Conservation (phyloP, 306 rosid genomes). For the Vigna reflexopilosa region DNA sequence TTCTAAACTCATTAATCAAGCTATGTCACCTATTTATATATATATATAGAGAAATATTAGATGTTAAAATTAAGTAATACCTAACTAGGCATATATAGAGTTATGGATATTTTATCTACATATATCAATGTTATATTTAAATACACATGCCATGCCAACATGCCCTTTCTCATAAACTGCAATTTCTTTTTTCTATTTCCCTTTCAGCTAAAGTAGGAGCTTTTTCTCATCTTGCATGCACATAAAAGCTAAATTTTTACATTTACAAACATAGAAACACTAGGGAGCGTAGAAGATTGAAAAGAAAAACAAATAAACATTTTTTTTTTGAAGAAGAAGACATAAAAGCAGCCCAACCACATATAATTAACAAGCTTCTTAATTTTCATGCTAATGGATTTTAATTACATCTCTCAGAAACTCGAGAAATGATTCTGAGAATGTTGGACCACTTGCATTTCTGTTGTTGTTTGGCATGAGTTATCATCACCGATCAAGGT, state of each 20-base stretch:
- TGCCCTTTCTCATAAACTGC: constrained; percentile 27
- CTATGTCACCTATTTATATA: neutral
- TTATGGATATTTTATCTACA: constrained; percentile 18
- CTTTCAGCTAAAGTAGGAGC: constrained; percentile 44
- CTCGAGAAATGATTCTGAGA: constrained; percentile 69
- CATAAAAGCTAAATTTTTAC: constrained; percentile 54
- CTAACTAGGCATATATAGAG: neutral
- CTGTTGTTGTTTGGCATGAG: constrained; percentile 82
- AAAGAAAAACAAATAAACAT: constrained; percentile 44
- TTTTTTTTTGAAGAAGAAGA: constrained; percentile 33
- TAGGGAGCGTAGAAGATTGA: constrained; percentile 8
- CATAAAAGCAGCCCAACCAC: constrained; percentile 36
- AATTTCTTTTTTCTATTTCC: constrained; percentile 26
- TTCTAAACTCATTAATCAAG: constrained; percentile 1
- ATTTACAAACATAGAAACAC: constrained; percentile 50
- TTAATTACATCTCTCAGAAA: constrained; percentile 52
- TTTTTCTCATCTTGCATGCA: constrained; percentile 42
- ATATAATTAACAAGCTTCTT: constrained; percentile 13
- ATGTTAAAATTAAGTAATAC: neutral
- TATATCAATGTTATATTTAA: neutral
- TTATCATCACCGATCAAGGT: constrained; percentile 70
- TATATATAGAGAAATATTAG: neutral
- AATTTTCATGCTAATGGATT: neutral
- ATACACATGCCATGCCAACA: neutral
- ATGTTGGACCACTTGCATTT: constrained; percentile 76